Conservation (phyloP, 2,329 filamentous ascomycete genomes). For the Diaporthe ampelina region DNA sequence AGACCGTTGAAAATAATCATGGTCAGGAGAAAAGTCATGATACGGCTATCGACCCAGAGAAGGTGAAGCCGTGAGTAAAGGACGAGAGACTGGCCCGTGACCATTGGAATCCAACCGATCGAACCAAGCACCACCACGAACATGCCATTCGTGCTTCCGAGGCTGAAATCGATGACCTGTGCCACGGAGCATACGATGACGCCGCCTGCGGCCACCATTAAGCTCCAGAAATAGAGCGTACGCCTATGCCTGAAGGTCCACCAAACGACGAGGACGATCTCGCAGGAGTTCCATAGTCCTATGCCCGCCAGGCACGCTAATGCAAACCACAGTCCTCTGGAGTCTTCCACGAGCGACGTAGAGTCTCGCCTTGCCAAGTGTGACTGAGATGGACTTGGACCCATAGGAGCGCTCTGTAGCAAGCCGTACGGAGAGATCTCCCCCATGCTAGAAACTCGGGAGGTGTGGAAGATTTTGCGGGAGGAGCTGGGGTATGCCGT, state of each 20-base stretch:
- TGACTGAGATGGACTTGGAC: background rate
- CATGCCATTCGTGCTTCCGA: background rate
- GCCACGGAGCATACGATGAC: conserved; percentile 26
- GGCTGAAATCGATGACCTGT: conserved; percentile 33
- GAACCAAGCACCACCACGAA: conserved; percentile 22
- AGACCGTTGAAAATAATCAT: conserved; percentile 71
- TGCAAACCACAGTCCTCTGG: conserved; percentile 16
- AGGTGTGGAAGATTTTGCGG: background rate
- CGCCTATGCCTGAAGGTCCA: conserved; percentile 30
- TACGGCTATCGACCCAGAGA: conserved; percentile 63
- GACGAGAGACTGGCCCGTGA: conserved; percentile 70
- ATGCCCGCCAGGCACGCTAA: conserved; percentile 30
- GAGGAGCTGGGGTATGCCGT: background rate
- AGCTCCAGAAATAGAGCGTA: conserved; percentile 33
- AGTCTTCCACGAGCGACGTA: background rate
- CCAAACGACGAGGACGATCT: conserved; percentile 34
- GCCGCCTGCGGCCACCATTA: conserved; percentile 24
- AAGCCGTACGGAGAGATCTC: background rate
- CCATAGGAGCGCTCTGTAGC: background rate
- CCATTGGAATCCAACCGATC: conserved; percentile 66
- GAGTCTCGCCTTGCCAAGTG: background rate
- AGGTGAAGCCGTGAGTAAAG: conserved; percentile 73
- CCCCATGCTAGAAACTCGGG: background rate
- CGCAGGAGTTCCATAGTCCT: conserved; percentile 32
- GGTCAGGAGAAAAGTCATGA: conserved; percentile 63